Conservation (phyloP, 164 flowering plant genomes). For the Tinospora cordifolia region DNA sequence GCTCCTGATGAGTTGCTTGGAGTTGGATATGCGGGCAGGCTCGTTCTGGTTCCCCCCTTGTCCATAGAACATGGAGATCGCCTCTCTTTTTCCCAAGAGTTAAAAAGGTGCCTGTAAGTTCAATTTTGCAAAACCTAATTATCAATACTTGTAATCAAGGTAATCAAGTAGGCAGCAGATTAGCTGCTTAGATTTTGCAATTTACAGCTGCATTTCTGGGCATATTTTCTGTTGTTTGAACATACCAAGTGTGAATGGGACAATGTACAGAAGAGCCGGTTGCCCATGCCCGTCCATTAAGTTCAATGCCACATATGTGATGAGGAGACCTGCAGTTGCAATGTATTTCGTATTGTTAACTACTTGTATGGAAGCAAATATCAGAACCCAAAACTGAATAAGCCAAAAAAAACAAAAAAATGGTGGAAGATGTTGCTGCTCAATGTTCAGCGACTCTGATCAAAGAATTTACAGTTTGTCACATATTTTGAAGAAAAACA, state of each 20-base stretch:
- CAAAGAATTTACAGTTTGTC: no score
- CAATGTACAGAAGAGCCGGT: slow-evolving; percentile 89
- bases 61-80: slow-evolving; percentile 55
- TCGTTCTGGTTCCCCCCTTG: slow-evolving; percentile 61
- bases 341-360: not conserved
- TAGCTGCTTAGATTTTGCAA: not conserved
- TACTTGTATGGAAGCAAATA: not conserved
- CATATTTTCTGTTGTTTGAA: not conserved
- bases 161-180: not conserved
- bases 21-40: slow-evolving; percentile 63
- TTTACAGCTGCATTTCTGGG: not conserved
- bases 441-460: no score
- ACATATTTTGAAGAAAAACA: no score
- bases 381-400: not conserved
- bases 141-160: not conserved
- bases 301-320: slow-evolving; percentile 79
- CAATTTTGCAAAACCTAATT: not conserved
- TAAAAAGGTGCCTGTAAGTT: slow-evolving; percentile 33
- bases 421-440: no score
- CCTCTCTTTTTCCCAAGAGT: slow-evolving; percentile 62
- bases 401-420: no score
- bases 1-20: slow-evolving; percentile 25
- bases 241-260: slow-evolving; percentile 81
- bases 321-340: slow-evolving; percentile 58
- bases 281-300: slow-evolving; percentile 97